Base-by-base conservation (phyloP, 2,329 filamentous ascomycete species). In the Aspergillus pseudoterreus region DNA sequence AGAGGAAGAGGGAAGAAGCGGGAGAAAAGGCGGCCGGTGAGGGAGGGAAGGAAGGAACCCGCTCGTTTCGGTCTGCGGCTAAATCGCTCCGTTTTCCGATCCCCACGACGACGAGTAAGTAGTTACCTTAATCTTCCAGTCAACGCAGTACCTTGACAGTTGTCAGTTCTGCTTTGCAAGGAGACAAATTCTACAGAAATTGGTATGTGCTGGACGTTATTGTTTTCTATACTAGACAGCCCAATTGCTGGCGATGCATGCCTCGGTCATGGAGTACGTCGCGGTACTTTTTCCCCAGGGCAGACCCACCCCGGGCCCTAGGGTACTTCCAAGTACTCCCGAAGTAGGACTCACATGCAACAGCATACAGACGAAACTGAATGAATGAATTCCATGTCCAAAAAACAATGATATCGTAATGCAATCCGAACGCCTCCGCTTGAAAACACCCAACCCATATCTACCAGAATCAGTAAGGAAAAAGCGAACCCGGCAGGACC, bases 391-490 rank as follows among this genome's bases (percentile, higher is more conserved):
- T 51, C 36, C 27, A 30, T 9, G 22, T 30, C 27, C 27, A 30
- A 11, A 5, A 22, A 30, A 46, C 39, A 48, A 19, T 41, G 22
- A 55, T 45, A 54, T 47, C 24, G 19, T 43, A 36, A 54, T 48
- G 19, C 49, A 51, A 45, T 51, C 57, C 51, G 46, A 66, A 68
- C 66, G 61, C 66, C 65, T 49, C 58, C 65, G 64, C 66, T 68
- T 58, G 63, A 61, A 59, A 55, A 48, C 9, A 30, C 10, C 27
- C 10, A 30, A 30, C 6, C 27, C 27, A 48, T 49, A 56, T 51
- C 47, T 30, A 46, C 21, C 24, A 45, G 39, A 41, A 44, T 22
- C 47, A 49, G 10, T 19, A 52, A 41, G 33, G 49, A 17, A 47
- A 44, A 41, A 46, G 21, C n/a, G 19, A 46, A 45, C 21, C 8